Evolutionary conservation across 768 basidiomycete species (phyloP), one percentile per base, ranked within the genome.

Genomic region (Leccinum ochraceum): DNA sequence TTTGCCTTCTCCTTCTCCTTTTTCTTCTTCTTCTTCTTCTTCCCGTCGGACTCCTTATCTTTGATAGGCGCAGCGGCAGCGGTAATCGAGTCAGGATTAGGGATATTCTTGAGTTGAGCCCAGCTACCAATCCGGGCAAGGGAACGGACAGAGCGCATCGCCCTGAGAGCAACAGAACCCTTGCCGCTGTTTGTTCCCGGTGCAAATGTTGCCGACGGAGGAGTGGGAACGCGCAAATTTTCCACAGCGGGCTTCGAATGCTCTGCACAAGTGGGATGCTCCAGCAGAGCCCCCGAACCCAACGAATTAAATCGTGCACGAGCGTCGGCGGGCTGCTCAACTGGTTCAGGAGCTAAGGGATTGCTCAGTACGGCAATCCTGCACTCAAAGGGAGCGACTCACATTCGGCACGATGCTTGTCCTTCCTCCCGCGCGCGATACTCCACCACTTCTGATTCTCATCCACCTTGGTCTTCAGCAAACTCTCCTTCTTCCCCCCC

Each of bases 381-480:
- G 37, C 44, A 34, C 16, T 17, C 13, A 9, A 54, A 24, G n/a
- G 2, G 13, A 51, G 17, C 1, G 5, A 61, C 64, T 66, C 53
- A 74, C 73, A 57, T 61, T 77, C 77, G 28, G 76, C 73, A 55
- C 78, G 76, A 36, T 77, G 78, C 62, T 72, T 74, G 1, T 69
- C 62, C 63, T 75, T 91, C 65, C 87, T 75, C 10, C 88, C 88
- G 14, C 89, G 76, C 6, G 89, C 86, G 60, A 93, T 86, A 63
- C 83, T 92, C 92, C 90, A 93, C 90, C 90, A 93, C 72, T 86
- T 89, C 67, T 81, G 80, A 66, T 79, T 83, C 62, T 80, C 78
- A 49, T 81, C 80, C 28, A 61, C 70, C 71, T 80, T 83, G 57
- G 77, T 62, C 67, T 78, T 78, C 58, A 76, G 67, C 60, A 70